Evolutionary conservation across 2,329 filamentous ascomycete genomes (phyloP), one percentile per base, ranked within the genome.

Genomic region (Penicillium occitanis): DNA sequence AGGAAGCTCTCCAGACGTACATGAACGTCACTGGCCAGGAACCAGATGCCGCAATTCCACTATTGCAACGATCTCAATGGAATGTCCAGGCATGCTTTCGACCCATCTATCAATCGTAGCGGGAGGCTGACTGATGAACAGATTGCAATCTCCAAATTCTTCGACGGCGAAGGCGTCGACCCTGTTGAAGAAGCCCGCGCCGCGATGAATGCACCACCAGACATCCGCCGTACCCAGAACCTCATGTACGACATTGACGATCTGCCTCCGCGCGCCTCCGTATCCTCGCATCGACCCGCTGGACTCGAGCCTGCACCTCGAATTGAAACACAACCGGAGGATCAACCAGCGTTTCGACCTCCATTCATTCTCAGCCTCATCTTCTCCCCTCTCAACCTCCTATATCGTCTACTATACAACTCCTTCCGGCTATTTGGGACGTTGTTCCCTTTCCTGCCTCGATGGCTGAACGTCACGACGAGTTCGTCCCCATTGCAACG

Each of bases 71-170:
- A 68, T 97, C 93, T 65, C 90, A 98, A 83, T 99, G 95, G 95
- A 99, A 98, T 75, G 91, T 97, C 0, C 91, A 94, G 83, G 91
- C 93, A 78, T 44, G 79, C 7, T 55, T 48, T 48, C 33, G 11
- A 13, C 50, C n/a, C 28, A n/a, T 13, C 19, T 61, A 35, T 58
- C 19, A 14, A 30, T 28, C n/a, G 33, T 30, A 10, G 11, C 10
- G 40, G 8, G 33, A 14, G 17, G 37, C 59, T 63, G 44, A 58
- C 42, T 19, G 17, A 33, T 50, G 14, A 8, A 42, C 37, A 97
- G 90, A 97, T 98, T 73, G 94, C 95, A 66, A 94, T 99, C 69
- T 88, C 95, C 70, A 96, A 96, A 75, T 98, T 98, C 86, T 99
- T 97, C 77, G 95, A 99, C 74, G 95, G 95, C 71, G 95, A 98